These are phyloP conservation scores for Chytriomyces hyalinus DNA, from an alignment of 192 early-diverging fungal species.

Conservation along the genomic window DNA sequence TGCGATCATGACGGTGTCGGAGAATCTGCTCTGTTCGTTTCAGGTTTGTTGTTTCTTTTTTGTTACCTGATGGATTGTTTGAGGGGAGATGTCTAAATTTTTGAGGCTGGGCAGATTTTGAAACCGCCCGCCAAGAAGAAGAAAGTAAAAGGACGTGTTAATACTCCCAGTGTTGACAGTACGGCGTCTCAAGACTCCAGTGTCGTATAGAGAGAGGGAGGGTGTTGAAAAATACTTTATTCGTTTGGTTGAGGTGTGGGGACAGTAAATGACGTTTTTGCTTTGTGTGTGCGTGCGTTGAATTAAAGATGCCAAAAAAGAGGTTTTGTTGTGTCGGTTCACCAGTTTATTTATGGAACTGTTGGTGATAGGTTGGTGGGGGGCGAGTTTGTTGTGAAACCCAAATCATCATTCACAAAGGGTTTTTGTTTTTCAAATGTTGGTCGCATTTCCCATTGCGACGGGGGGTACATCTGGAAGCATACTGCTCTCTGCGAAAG, in stretches of 20 bases:
- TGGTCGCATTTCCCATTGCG: slow-evolving; percentile 18
- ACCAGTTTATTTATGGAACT: too few species aligned
- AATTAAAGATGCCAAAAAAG: too few species aligned
- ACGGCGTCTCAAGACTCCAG: neutral
- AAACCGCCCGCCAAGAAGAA: slow-evolving; percentile 92
- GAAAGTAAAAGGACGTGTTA: slow-evolving; percentile 49
- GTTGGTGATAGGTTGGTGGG: too few species aligned
- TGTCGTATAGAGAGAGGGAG: too few species aligned
- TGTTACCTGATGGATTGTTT: neutral
- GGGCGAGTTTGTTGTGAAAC: too few species aligned
- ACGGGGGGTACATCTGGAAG: slow-evolving; percentile 9
- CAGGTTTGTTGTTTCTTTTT: slow-evolving; percentile 40
- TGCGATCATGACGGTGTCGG: slow-evolving; percentile 70
- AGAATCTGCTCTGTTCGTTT: slow-evolving; percentile 70
- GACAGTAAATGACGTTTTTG: too few species aligned
- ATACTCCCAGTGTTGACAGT: neutral
- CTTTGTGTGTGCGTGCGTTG: too few species aligned
- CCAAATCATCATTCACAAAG: too few species aligned
- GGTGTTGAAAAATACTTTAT: too few species aligned
- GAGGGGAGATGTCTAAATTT: neutral
- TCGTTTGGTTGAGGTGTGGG: too few species aligned
- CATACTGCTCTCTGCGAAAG: neutral
- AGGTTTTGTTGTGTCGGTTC: too few species aligned
- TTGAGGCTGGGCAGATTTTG: slow-evolving; percentile 69
- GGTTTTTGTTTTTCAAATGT: neutral